phyloP scores from a whole-genome alignment of 139 green algal genomes.

The Nannochloris sp. region DNA sequence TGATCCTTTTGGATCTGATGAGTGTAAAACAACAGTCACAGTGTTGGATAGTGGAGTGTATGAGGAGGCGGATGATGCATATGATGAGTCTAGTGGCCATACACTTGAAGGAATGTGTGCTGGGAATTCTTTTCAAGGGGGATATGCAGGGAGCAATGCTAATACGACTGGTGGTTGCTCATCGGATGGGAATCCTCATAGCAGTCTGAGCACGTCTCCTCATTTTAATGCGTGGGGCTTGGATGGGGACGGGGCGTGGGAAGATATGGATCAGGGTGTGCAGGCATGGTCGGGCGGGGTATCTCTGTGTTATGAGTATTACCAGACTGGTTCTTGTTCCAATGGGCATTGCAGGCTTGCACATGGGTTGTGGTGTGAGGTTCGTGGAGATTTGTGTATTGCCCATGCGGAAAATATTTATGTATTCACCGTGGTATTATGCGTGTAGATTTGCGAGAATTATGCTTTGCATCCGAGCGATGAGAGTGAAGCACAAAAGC shows the following conservation, averaged over 20 bases:
- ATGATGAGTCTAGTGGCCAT: too few species aligned
- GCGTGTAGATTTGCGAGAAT: constrained; percentile 19
- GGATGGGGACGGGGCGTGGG: not conserved
- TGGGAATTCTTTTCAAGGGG: too few species aligned
- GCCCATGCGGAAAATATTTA: not conserved
- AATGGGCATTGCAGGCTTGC: constrained; percentile 39
- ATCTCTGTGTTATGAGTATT: constrained; percentile 42
- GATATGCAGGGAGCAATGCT: too few species aligned
- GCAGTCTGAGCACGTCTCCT: too few species aligned
- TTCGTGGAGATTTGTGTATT: constrained; percentile 13
- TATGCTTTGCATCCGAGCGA: constrained; percentile 52
- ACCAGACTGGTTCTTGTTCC: constrained; percentile 33
- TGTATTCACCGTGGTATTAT: constrained; percentile 11
- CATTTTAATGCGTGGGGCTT: not conserved
- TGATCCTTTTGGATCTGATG: constrained; percentile 10
- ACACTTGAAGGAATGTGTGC: too few species aligned
- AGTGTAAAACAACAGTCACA: not conserved
- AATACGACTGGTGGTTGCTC: too few species aligned
- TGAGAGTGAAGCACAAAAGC: constrained; percentile 17
- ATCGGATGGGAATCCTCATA: too few species aligned
- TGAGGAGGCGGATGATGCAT: too few species aligned
- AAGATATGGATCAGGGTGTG: not conserved
- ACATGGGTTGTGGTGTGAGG: constrained; percentile 50
- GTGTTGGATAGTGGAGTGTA: not conserved
- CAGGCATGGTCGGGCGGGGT: not conserved